These are phyloP conservation scores for Aurifilum marmelostoma DNA, from an alignment of 2,329 filamentous ascomycete species.

Conservation along the genomic window DNA sequence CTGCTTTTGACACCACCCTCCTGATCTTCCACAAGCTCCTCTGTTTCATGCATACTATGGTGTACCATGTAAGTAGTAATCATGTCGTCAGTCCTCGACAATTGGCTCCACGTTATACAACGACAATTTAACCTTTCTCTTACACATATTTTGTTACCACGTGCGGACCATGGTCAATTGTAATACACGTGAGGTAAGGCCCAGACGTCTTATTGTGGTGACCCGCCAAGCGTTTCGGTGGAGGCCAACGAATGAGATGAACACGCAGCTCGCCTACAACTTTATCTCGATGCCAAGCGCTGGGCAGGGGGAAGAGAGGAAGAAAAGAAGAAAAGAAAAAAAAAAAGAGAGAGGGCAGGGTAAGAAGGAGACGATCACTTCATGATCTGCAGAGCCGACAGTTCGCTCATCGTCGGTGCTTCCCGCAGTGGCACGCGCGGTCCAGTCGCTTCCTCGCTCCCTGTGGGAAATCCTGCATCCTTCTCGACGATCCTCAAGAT, in stretches of 20 bases:
- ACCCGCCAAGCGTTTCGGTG: slow-evolving; percentile 5
- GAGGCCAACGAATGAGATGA: neutral
- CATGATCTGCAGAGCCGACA: slow-evolving; percentile 10
- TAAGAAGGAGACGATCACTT: neutral
- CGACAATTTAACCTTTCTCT: neutral
- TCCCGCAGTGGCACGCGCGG: neutral
- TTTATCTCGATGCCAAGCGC: slow-evolving; percentile 24
- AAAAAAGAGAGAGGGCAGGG: neutral
- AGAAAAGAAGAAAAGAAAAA: neutral
- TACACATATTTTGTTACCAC: neutral
- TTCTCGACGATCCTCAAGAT: neutral
- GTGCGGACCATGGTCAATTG: slow-evolving; percentile 6
- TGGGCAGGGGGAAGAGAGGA: too few relatives aligned
- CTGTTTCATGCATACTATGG: slow-evolving; percentile 7
- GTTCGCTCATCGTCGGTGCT: neutral
- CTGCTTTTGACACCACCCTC: neutral
- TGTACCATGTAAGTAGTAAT: neutral
- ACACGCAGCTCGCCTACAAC: neutral
- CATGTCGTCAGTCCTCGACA: slow-evolving; percentile 1
- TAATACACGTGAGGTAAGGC: slow-evolving; percentile 13
- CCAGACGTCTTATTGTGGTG: slow-evolving; percentile 18
- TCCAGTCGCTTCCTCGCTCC: neutral
- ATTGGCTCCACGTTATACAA: neutral
- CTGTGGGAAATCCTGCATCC: neutral
- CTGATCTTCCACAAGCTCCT: neutral